A percentile compares a stretch with the other conserved stretches of the same genome.
phyloP scores from a whole-genome alignment of 129 eudicot species.

The Mikania micrantha region DNA sequence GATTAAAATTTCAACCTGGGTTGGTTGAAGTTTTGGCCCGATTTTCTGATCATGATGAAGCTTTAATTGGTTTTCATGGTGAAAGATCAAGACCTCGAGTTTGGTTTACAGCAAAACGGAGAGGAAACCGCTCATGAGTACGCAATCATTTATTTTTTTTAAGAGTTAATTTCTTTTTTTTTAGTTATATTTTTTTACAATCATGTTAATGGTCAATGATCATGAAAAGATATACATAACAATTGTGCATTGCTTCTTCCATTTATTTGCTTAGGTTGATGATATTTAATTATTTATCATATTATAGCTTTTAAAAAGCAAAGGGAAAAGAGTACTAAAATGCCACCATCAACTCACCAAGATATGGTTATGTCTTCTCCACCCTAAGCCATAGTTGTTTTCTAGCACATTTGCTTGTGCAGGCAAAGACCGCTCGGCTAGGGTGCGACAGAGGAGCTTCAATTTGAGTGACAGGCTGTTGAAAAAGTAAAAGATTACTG shows the following conservation, averaged over 20 bases:
- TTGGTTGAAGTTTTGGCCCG: background rate
- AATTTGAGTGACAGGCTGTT: no score
- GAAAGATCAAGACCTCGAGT: slow-evolving; percentile 5
- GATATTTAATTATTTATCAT: background rate
- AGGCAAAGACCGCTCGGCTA: no score
- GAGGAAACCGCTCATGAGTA: background rate
- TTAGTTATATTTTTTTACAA: background rate
- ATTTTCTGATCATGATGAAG: background rate
- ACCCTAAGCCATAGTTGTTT: no score
- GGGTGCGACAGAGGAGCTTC: no score
- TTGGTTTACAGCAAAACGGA: background rate
- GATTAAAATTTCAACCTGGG: background rate
- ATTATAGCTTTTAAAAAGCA: background rate
- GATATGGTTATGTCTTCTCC: no score
- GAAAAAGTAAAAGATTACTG: no score
- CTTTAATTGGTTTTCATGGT: slow-evolving; percentile 3
- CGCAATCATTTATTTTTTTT: background rate
- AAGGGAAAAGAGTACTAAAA: no score
- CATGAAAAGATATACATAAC: slow-evolving; percentile 3
- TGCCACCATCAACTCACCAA: no score
- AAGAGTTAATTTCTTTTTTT: slow-evolving; percentile 1
- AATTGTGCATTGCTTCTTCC: background rate
- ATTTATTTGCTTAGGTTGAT: background rate
- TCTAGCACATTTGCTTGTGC: no score
- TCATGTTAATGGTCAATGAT: slow-evolving; percentile 17